Conservation (phyloP, 192 early-diverging fungal genomes). For the Kappamyces sp. region DNA sequence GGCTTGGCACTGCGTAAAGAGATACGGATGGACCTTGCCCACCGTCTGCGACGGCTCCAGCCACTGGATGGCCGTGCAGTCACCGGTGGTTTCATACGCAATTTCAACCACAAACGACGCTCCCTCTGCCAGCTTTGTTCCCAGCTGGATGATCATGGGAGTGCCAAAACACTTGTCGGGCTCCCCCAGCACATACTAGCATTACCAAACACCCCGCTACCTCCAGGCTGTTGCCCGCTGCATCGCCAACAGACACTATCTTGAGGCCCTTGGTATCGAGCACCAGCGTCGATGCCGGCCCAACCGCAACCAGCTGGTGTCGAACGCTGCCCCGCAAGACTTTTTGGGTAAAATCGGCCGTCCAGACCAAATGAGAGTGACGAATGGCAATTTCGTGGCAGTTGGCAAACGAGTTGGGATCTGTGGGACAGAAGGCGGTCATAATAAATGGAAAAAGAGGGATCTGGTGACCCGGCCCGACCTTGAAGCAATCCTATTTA, state of each 20-base stretch:
- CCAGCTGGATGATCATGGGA: conserved; percentile 61
- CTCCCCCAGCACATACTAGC: conserved; percentile 46
- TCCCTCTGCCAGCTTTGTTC: conserved; percentile 29
- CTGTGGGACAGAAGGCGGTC: conserved; percentile 28
- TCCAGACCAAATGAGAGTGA: conserved; percentile 71
- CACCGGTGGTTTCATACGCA: conserved; percentile 69
- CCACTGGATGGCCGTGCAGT: conserved; percentile 90
- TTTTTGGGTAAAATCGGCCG: conserved; percentile 70
- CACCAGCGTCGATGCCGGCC: not conserved
- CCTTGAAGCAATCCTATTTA: not conserved
- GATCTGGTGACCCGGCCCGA: too few species aligned
- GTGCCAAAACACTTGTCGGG: conserved; percentile 66
- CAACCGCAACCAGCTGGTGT: conserved; percentile 46
- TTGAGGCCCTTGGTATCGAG: conserved; percentile 11
- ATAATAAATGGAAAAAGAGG: too few species aligned
- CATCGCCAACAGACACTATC: not conserved
- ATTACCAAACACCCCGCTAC: not conserved
- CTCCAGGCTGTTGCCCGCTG: not conserved
- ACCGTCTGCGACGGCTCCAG: conserved; percentile 86
- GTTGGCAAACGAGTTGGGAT: conserved; percentile 84
- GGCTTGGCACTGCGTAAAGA: conserved; percentile 94
- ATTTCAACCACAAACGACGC: conserved; percentile 33
- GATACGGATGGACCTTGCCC: conserved; percentile 88
- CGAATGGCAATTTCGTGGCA: conserved; percentile 63
- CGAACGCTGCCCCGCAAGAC: conserved; percentile 60